Evolutionary conservation across 352 stramenopile species (phyloP), one percentile per base, ranked within the genome.

Genomic region (Poterioochromonas sp.): DNA sequence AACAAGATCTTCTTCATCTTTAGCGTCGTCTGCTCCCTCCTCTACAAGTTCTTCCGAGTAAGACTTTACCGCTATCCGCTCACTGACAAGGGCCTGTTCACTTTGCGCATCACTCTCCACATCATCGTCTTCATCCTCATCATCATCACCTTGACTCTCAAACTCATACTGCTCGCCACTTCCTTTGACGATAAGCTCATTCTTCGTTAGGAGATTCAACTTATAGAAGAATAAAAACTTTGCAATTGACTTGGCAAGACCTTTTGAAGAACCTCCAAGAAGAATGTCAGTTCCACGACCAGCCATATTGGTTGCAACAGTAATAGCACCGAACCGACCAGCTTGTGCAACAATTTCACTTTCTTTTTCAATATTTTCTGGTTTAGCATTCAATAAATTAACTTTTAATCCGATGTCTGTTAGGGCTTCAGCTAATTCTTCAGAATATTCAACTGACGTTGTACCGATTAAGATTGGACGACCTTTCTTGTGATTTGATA

Each of bases 211-310:
- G 12, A 62, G 26, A 32, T 22, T 22, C 8, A 32, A 22, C 26
- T 62, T 22, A 29, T 32, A 12, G 8, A 62, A 32, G 5, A 62
- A 32, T 29, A 62, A 8, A 62, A 32, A 29, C 26, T 62, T 62
- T 22, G 51, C 51, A 8, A 62, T 34, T 12, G 26, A 8, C 51
- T 62, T 62, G 5, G 51, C 51, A 62, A 32, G 12, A 8, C 51
- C 51, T 32, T 62, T 62, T 2, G 51, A 8, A 32, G 51, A 90
- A 47, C 54, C 54, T 39, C 89, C 89, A 39, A 93, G 80, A 22
- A 92, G 78, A 81, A 93, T 93, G 79, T 93, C 89, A 12, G 89
- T 92, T 77, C 89, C 88, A 65, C 88, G 85, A 54, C 89, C 88
- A 32, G 88, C 87, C 88, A 93, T 88, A 81, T 92, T 92, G 5